Conservation (phyloP, 1,284 basidiomycete species). For the Inonotus obliquus region DNA sequence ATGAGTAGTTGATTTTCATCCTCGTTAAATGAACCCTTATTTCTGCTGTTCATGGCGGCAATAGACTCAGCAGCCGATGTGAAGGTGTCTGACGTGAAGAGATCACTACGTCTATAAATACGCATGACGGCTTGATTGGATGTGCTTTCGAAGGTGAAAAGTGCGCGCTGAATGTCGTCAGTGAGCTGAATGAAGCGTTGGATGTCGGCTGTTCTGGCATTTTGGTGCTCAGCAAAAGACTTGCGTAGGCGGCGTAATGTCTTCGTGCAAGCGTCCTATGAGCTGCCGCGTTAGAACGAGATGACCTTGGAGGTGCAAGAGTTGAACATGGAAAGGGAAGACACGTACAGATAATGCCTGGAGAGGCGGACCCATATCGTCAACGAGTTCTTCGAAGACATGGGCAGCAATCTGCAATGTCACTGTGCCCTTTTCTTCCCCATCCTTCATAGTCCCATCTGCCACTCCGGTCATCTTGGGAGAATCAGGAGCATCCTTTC, state of each 20-base stretch:
- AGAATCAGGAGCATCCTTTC: conserved; percentile 19
- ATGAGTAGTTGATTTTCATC: conserved; percentile 39
- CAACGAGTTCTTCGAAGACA: conserved; percentile 81
- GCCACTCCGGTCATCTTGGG: conserved; percentile 22
- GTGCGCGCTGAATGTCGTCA: conserved; percentile 60
- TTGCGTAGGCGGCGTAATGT: conserved; percentile 59
- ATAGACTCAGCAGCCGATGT: not conserved
- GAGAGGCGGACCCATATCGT: conserved; percentile 77
- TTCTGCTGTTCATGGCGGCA: not conserved
- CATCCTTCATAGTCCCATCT: conserved; percentile 19
- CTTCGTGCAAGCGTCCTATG: conserved; percentile 53
- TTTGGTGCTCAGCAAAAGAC: conserved; percentile 45
- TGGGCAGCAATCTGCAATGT: conserved; percentile 63
- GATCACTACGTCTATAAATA: conserved; percentile 59
- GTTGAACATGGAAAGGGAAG: not conserved
- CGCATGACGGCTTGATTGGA: conserved; percentile 79
- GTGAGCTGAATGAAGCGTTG: conserved; percentile 62
- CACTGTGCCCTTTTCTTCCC: conserved; percentile 38
- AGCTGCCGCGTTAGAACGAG: not conserved
- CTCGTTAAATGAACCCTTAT: conserved; percentile 39
- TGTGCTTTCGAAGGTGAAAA: conserved; percentile 74
- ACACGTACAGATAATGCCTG: conserved; percentile 67
- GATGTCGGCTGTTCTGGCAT: conserved; percentile 21
- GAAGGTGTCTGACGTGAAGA: conserved; percentile 27
- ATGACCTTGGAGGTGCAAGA: too few relatives aligned